Base-by-base conservation (phyloP, 345 rosid species). In the Abelmoschus esculentus region DNA sequence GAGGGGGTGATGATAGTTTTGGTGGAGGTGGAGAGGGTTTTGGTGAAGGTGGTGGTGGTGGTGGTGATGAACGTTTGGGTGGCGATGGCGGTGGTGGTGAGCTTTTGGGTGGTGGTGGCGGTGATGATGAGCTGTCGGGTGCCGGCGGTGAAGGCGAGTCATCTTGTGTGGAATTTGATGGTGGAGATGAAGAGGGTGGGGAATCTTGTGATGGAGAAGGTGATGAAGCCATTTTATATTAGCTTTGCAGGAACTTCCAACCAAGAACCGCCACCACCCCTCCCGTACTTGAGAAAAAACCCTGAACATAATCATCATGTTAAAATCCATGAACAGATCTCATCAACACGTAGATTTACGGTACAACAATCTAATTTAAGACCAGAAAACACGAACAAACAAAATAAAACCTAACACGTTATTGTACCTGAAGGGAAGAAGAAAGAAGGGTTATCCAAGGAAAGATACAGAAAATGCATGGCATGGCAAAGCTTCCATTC, bases 121-220 rank as follows among this genome's bases (percentile, higher is more conserved):
- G 7, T 3, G 82, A 28, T 1, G 91, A 29, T 14, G 83, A 44
- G 76, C 28, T 22, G 26, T 1, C 12, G 59, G 29, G 1, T 6
- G 55, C 15, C n/a, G 55, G 0, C 18, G 57, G 10, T 15, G 55
- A 14, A 4, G 55, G 55, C 4, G 55, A 14, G 18, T 5, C 2
- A 1, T 1, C 18, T 50, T 83, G 29, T 26, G 61, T 7, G 4
- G 61, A 56, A 22, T 11, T 22, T 2, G 61, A 56, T 7, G 29
- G 12, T 1, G 60, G 26, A 3, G 82, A 49, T 10, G 83, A 44
- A 58, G 76, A 38, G 17, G 83, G 70, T n/a, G 83, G 67, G 71
- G 86, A 44, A 75, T 69, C 69, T 54, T 85, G 87, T 29, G 90
- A 77, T 53, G 87, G 81, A 79, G 88, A 79, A 75, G 81, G 80